Percentiles rank a stretch among this genome's conserved stretches.
Evolutionary conservation across 768 basidiomycete species (phyloP).

Genomic region (Hysterangium stoloniferum): DNA sequence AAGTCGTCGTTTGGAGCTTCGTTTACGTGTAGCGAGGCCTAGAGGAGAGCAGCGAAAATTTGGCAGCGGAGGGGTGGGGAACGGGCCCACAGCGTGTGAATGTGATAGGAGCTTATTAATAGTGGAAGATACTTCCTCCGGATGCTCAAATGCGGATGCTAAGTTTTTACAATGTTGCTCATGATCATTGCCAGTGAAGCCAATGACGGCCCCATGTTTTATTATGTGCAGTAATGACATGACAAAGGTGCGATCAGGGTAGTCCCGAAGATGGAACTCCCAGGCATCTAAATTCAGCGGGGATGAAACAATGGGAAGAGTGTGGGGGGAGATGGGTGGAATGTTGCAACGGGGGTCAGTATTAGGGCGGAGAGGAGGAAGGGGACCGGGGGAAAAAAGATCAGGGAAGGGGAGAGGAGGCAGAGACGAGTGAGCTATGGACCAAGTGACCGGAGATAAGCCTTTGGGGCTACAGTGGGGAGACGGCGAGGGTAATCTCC

Average conservation of each 20-base stretch:
- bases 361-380: conserved; percentile 7
- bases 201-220: conserved; percentile 10
- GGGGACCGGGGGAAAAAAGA: neutral
- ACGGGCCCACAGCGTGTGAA: conserved; percentile 15
- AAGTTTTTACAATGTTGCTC: conserved; percentile 17
- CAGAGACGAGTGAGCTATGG: too few species aligned
- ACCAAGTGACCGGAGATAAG: neutral
- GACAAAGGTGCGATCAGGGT: conserved; percentile 11
- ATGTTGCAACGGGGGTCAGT: conserved; percentile 10
- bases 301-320: neutral
- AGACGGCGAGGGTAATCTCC: neutral
- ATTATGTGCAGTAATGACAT: conserved; percentile 10
- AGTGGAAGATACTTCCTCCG: conserved; percentile 11
- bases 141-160: conserved; percentile 12
- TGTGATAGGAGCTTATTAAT: conserved; percentile 12
- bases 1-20: conserved; percentile 15
- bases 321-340: neutral
- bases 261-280: conserved; percentile 10
- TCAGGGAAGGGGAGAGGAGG: neutral
- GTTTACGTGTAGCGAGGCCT: conserved; percentile 13
- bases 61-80: conserved; percentile 13
- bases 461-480: neutral
- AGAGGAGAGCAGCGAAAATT: conserved; percentile 19
- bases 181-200: conserved; percentile 2
- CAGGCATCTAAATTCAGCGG: conserved; percentile 1